Evolutionary conservation across 163 green algal species (phyloP).

Genomic region (Coccomyxa subellipsoidea): DNA sequence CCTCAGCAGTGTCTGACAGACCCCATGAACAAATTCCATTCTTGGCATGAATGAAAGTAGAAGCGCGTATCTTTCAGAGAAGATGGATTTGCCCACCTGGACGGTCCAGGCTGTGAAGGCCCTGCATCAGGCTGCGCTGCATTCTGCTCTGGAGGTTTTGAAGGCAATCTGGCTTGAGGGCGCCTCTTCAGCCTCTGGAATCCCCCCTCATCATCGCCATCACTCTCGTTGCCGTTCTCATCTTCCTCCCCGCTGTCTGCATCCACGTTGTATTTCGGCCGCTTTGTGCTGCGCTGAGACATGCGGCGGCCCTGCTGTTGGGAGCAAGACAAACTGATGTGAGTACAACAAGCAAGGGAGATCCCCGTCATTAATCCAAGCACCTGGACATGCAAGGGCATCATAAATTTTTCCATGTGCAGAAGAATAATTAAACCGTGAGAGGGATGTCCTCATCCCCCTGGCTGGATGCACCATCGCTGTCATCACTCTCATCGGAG

Average conservation of each 20-base stretch:
- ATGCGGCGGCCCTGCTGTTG: not conserved
- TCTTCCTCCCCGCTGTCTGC: not conserved
- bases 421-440: not conserved
- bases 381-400: not conserved
- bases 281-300: conserved; percentile 5
- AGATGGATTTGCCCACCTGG: not conserved
- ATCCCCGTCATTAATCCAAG: not conserved
- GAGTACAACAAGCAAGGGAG: not conserved
- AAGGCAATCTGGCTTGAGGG: not conserved
- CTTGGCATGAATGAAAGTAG: no score
- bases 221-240: not conserved
- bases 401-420: not conserved
- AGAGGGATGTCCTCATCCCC: not conserved
- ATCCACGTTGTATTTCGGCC: not conserved
- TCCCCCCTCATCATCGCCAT: not conserved
- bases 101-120: not conserved
- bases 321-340: not conserved
- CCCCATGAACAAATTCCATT: no score
- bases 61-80: no score
- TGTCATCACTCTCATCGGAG: not conserved
- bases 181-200: not conserved
- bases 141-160: not conserved
- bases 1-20: no score
- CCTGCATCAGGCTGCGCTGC: not conserved
- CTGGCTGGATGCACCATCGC: not conserved